These are phyloP conservation scores for Chalciporus sp. DNA, from an alignment of 1,284 basidiomycete genomes.

Conservation along the genomic window DNA sequence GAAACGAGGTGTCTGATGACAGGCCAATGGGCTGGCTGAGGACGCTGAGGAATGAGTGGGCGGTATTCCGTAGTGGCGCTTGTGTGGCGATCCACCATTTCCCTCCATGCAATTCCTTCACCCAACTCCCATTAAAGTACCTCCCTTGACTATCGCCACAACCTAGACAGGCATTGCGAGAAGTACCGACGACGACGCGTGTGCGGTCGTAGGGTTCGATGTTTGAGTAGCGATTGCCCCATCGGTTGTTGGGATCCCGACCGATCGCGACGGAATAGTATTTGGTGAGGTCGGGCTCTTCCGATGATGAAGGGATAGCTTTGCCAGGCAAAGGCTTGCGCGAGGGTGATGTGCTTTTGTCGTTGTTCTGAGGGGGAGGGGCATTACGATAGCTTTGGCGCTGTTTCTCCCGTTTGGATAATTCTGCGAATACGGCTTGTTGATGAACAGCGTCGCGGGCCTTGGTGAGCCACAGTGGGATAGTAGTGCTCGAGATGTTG, in stretches of 20 bases:
- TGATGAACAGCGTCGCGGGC: slow-evolving; percentile 18
- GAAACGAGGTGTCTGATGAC: slow-evolving; percentile 33
- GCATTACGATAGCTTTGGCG: slow-evolving; percentile 23
- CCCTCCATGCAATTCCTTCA: slow-evolving; percentile 67
- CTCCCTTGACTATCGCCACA: slow-evolving; percentile 39
- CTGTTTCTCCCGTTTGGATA: slow-evolving; percentile 29
- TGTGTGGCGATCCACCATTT: slow-evolving; percentile 86
- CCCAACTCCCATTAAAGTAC: slow-evolving; percentile 87
- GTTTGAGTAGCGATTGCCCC: slow-evolving; percentile 70
- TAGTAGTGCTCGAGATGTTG: background rate
- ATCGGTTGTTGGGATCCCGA: slow-evolving; percentile 44
- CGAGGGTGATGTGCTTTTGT: background rate
- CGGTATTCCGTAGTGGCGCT: slow-evolving; percentile 70
- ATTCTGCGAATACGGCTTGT: slow-evolving; percentile 11
- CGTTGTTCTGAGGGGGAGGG: background rate
- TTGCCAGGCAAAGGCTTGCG: slow-evolving; percentile 27
- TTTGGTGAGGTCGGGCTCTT: slow-evolving; percentile 30
- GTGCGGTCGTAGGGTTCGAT: slow-evolving; percentile 81
- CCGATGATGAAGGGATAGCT: slow-evolving; percentile 29
- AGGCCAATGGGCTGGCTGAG: slow-evolving; percentile 52
- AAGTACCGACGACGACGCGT: slow-evolving; percentile 52
- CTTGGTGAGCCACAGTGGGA: slow-evolving; percentile 23
- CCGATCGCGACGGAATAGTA: slow-evolving; percentile 61
- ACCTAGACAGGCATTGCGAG: slow-evolving; percentile 16
- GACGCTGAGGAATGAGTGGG: slow-evolving; percentile 74